Evolutionary conservation across 495 filamentous ascomycete genomes (phyloP).

Genomic region (Chaetomium tenue): DNA sequence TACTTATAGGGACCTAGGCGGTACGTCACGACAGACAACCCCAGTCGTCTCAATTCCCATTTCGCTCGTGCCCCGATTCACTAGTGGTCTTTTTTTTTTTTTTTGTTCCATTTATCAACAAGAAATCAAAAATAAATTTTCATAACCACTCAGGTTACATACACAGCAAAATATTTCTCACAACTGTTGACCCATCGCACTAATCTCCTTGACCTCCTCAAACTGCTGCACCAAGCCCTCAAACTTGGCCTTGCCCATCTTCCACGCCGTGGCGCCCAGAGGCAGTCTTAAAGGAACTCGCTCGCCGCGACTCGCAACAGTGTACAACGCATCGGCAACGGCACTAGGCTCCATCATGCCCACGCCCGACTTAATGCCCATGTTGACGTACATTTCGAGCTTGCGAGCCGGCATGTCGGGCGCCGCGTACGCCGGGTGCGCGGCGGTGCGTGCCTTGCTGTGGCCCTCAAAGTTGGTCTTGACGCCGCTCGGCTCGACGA

Average conservation of each 20-base stretch:
- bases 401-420: slow-evolving; percentile 40
- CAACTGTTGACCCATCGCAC: slow-evolving; percentile 18
- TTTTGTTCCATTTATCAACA: too few relatives aligned
- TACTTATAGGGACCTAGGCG: too few relatives aligned
- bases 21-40: too few relatives aligned
- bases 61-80: too few relatives aligned
- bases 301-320: slow-evolving; percentile 28
- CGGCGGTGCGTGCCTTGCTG: slow-evolving; percentile 27
- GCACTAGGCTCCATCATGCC: slow-evolving; percentile 29
- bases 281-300: slow-evolving; percentile 46
- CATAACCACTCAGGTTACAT: too few relatives aligned
- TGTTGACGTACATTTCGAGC: slow-evolving; percentile 37
- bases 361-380: slow-evolving; percentile 35
- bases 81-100: too few relatives aligned
- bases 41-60: too few relatives aligned
- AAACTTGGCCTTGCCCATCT: slow-evolving; percentile 39
- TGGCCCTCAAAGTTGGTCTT: slow-evolving; percentile 48
- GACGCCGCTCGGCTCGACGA: slow-evolving; percentile 52
- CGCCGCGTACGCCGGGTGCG: slow-evolving; percentile 43
- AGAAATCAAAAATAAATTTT: too few relatives aligned
- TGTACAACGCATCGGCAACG: slow-evolving; percentile 43
- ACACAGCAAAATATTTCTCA: neutral
- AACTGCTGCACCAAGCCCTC: slow-evolving; percentile 39
- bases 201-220: slow-evolving; percentile 39
- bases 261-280: slow-evolving; percentile 44